These are phyloP conservation scores for Zangia roseola DNA, from an alignment of 768 basidiomycete genomes.

Conservation along the genomic window DNA sequence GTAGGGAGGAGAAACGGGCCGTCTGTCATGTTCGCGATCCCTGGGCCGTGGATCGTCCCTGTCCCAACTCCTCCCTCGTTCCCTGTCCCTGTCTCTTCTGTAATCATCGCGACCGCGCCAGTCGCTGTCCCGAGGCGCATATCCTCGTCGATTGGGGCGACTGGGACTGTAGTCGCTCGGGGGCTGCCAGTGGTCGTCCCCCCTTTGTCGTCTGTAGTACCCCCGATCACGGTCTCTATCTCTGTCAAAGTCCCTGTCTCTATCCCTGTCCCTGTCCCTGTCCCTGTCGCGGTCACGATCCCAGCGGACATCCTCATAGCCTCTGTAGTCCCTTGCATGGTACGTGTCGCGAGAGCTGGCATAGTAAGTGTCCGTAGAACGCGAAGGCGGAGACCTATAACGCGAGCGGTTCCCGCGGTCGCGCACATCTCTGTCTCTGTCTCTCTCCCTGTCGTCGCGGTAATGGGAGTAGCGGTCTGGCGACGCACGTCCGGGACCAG, in stretches of 20 bases:
- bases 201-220: conserved; percentile 17
- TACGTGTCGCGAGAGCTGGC: conserved; percentile 16
- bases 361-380: conserved; percentile 18
- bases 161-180: conserved; percentile 18
- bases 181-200: conserved; percentile 14
- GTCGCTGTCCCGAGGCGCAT: conserved; percentile 14
- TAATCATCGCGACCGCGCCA: conserved; percentile 24
- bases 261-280: conserved; percentile 12
- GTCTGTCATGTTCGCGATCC: conserved; percentile 24
- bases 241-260: conserved; percentile 18
- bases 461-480: conserved; percentile 25
- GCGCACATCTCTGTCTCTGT: conserved; percentile 20
- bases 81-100: conserved; percentile 20
- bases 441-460: conserved; percentile 25
- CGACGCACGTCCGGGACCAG: conserved; percentile 16
- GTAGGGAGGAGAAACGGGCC: conserved; percentile 15
- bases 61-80: conserved; percentile 23
- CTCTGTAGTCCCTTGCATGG: conserved; percentile 20
- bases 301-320: conserved; percentile 21
- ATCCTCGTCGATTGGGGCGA: conserved; percentile 14
- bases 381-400: conserved; percentile 19
- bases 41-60: conserved; percentile 18
- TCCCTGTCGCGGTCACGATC: conserved; percentile 22
- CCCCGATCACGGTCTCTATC: conserved; percentile 16
- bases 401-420: conserved; percentile 19